Base-by-base conservation (phyloP, 805 yeast species). In the Saccharomycopsis fodiens region DNA sequence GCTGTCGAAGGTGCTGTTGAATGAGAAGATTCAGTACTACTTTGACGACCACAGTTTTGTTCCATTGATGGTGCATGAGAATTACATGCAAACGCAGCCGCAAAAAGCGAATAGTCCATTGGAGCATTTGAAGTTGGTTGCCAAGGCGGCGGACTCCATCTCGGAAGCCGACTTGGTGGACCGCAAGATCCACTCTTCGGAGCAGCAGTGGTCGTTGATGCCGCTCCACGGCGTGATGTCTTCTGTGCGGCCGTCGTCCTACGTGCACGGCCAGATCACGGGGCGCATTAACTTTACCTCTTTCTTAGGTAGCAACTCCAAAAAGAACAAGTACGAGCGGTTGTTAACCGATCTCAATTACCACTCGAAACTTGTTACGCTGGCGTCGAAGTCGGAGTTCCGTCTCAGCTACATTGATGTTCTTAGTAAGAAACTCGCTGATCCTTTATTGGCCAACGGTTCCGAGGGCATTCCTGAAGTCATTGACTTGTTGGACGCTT, bases 51-150 rank as follows among this genome's bases (percentile, higher is more conserved):
- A 86, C 64, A 96, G 88, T 59, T 83, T 93, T 60, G 80, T 95
- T 1, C 97, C 98, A 3, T 70, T 91, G 51, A 91, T 93, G 97
- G 76, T 93, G 44, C 97, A 91, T 59, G 98, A 93, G 61, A 93
- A 93, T 64, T 93, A 93, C 60, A 62, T 86, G 41, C 65, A 65
- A 30, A 80, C 94, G 0, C 67, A 66, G 35, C 96, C 95, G 1
- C 50, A 69, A 5, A 62, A 63, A 22, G 64, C 68, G 15, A 58
- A 66, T 46, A 52, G 69, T 8, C 67, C 73, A n/a, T 54, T 65
- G 20, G 68, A 73, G 8, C 85, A 79, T 53, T 63, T 91, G 48
- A 69, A 74, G 52, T 66, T 79, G 15, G 79, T 82, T 1, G 82
- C 86, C 1, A 65, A 69, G 23, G 97, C 98, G 0, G 86, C 97